A percentile compares a stretch with the other conserved stretches of the same genome.
These are phyloP conservation scores for Neoarthrinium moseri DNA, from an alignment of 2,329 filamentous ascomycete genomes.

Conservation along the genomic window DNA sequence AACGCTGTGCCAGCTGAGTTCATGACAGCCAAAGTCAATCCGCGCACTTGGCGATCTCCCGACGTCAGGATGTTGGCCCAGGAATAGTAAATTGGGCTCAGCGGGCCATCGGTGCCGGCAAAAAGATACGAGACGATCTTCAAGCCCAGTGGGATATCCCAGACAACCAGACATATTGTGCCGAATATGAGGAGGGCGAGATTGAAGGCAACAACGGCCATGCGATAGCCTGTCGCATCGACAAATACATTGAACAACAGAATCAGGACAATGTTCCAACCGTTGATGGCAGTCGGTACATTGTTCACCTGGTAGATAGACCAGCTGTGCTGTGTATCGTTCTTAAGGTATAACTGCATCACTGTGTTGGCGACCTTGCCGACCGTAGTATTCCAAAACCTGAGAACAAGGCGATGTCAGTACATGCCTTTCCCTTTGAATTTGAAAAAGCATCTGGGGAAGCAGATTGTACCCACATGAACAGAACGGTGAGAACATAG, in stretches of 20 bases:
- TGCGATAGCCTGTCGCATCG: conserved; percentile 30
- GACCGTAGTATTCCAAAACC: conserved; percentile 26
- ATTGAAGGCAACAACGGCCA: conserved; percentile 29
- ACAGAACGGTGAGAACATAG: conserved; percentile 25
- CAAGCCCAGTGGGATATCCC: conserved; percentile 30
- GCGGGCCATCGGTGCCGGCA: conserved; percentile 31
- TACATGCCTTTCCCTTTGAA: no score
- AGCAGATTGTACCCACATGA: conserved; percentile 17
- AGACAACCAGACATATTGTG: conserved; percentile 28
- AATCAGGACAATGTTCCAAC: conserved; percentile 26
- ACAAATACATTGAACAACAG: conserved; percentile 24
- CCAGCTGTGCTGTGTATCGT: conserved; percentile 24
- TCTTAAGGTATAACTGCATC: conserved; percentile 25
- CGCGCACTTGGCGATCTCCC: conserved; percentile 31
- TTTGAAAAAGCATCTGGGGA: no score
- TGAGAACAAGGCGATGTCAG: background rate
- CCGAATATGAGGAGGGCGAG: conserved; percentile 28
- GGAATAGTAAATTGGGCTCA: conserved; percentile 31
- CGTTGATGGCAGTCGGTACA: conserved; percentile 27
- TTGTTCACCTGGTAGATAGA: conserved; percentile 27
- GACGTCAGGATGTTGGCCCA: conserved; percentile 34
- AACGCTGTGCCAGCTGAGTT: conserved; percentile 31
- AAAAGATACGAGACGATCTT: conserved; percentile 32
- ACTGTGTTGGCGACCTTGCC: conserved; percentile 27
- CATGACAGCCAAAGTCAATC: conserved; percentile 33